phyloP scores from a whole-genome alignment of 371 early-diverging fungal species.

The Mortierella sp. region DNA sequence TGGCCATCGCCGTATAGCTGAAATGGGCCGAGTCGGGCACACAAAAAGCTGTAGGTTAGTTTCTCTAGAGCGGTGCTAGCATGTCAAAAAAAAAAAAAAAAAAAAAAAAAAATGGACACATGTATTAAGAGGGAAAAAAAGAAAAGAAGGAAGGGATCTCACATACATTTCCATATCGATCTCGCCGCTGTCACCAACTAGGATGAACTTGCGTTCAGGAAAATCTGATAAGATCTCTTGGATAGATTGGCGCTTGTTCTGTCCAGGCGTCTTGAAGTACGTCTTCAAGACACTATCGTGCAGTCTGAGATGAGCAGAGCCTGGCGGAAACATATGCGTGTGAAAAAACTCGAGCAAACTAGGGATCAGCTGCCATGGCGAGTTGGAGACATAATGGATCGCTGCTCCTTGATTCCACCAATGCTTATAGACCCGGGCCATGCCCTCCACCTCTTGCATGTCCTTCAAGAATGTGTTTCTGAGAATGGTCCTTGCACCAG shows the following conservation, averaged over 20 bases:
- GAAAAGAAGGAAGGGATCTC: no score
- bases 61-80: no score
- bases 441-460: constrained; percentile 54
- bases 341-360: constrained; percentile 78
- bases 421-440: constrained; percentile 53
- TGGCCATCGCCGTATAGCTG: constrained; percentile 69
- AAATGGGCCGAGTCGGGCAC: no score
- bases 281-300: constrained; percentile 57
- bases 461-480: constrained; percentile 78
- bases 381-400: constrained; percentile 93
- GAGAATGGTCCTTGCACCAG: constrained; percentile 74
- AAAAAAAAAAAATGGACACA: not conserved
- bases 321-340: constrained; percentile 78
- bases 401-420: constrained; percentile 74
- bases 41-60: no score
- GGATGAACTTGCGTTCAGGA: constrained; percentile 84
- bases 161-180: constrained; percentile 82
- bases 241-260: constrained; percentile 54
- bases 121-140: not conserved
- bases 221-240: constrained; percentile 68
- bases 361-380: constrained; percentile 89
- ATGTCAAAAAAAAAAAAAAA: no score
- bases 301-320: constrained; percentile 76
- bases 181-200: constrained; percentile 94
- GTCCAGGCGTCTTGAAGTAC: constrained; percentile 57